Evolutionary conservation across 2,329 filamentous ascomycete genomes (phyloP).

Genomic region (Pseudocercospora vitis): DNA sequence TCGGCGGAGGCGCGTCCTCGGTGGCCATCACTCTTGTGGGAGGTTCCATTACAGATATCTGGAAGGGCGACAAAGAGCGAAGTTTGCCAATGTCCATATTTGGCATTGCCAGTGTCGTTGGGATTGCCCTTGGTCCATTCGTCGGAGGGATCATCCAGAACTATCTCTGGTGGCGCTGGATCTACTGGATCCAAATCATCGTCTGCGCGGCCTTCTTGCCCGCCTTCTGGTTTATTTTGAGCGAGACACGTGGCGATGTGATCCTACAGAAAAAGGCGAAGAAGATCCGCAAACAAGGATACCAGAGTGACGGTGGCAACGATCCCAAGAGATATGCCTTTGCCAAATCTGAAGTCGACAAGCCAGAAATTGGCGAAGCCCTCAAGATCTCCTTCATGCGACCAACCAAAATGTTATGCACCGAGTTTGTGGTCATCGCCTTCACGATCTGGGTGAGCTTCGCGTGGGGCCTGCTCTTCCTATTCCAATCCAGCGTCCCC

Average conservation of each 20-base stretch:
- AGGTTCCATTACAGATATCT: constrained; percentile 37
- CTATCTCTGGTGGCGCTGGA: constrained; percentile 33
- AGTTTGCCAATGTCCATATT: constrained; percentile 38
- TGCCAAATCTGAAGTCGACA: constrained; percentile 29
- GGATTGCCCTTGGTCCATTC: constrained; percentile 38
- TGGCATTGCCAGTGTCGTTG: constrained; percentile 32
- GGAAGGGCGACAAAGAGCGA: constrained; percentile 32
- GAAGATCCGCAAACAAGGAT: constrained; percentile 27
- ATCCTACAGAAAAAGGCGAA: constrained; percentile 37
- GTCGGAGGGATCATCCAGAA: constrained; percentile 35
- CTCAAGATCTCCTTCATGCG: constrained; percentile 33
- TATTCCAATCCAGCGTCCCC: constrained; percentile 47
- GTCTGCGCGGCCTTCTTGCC: constrained; percentile 33
- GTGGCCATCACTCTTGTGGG: constrained; percentile 33
- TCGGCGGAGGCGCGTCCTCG: constrained; percentile 35
- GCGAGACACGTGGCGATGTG: constrained; percentile 41
- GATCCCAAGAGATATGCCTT: constrained; percentile 16
- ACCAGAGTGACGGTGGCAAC: constrained; percentile 12
- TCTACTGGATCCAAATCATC: constrained; percentile 39
- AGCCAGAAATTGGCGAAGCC: constrained; percentile 22
- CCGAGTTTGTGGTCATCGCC: constrained; percentile 32
- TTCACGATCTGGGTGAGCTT: constrained; percentile 47
- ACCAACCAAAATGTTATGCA: constrained; percentile 32
- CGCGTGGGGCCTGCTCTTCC: constrained; percentile 45
- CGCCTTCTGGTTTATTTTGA: constrained; percentile 39